phyloP scores from a whole-genome alignment of 2,329 filamentous ascomycete genomes.

The Orbilia blumenaviensis region DNA sequence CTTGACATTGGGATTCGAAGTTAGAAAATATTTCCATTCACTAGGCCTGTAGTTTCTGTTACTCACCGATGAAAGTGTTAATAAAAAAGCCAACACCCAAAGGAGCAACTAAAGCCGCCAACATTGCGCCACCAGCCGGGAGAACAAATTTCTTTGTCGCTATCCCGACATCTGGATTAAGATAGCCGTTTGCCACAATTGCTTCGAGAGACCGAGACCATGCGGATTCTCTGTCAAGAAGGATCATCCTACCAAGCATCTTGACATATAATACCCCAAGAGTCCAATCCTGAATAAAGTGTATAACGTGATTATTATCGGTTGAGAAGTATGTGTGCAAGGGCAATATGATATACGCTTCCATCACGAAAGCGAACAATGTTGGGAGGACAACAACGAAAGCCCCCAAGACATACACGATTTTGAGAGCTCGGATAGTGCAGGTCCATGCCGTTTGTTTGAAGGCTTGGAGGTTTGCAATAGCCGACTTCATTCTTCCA shows the following conservation, averaged over 20 bases:
- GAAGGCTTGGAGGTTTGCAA: constrained; percentile 35
- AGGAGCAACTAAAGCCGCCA: constrained; percentile 72
- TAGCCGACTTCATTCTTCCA: constrained; percentile 20
- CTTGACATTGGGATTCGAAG: constrained; percentile 25
- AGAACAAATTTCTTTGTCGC: constrained; percentile 88
- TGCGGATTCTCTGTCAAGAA: constrained; percentile 74
- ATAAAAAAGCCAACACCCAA: constrained; percentile 68
- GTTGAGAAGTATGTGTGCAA: constrained; percentile 76
- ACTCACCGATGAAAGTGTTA: constrained; percentile 61
- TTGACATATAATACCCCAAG: constrained; percentile 90
- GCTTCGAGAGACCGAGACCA: constrained; percentile 76
- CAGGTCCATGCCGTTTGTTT: constrained; percentile 46
- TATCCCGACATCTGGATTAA: constrained; percentile 79
- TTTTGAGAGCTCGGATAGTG: constrained; percentile 60
- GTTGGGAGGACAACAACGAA: constrained; percentile 83
- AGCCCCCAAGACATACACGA: constrained; percentile 78
- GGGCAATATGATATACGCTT: constrained; percentile 88
- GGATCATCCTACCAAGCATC: constrained; percentile 74
- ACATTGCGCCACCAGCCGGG: constrained; percentile 72
- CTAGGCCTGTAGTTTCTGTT: neutral
- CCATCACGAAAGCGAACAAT: constrained; percentile 79
- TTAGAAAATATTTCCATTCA: neutral
- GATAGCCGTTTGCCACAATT: constrained; percentile 71
- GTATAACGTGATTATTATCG: constrained; percentile 72
- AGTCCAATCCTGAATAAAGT: constrained; percentile 93